Percentiles rank a stretch among this genome's conserved stretches.
phyloP scores from a whole-genome alignment of 1,139 yeast species.

The Saccharomyces hybrid region DNA sequence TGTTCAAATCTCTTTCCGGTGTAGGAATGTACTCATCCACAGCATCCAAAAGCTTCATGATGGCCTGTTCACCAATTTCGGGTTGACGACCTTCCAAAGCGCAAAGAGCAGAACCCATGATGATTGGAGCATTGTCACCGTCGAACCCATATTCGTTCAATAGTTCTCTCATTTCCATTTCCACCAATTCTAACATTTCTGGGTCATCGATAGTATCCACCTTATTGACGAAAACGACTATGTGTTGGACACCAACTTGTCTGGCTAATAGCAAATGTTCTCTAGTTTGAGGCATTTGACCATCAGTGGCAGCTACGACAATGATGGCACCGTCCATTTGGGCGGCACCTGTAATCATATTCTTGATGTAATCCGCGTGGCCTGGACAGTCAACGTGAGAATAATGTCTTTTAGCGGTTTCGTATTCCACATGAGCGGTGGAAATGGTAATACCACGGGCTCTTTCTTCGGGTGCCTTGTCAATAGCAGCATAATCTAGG shows the following conservation, averaged over 20 bases:
- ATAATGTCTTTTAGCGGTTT: conserved; percentile 85
- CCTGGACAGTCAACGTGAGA: conserved; percentile 99
- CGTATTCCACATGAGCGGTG: conserved; percentile 94
- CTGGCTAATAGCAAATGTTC: conserved; percentile 97
- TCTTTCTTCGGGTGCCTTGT: conserved; percentile 98
- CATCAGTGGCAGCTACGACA: conserved; percentile 98
- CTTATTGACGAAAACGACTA: conserved; percentile 96
- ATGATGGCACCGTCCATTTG: conserved; percentile 99
- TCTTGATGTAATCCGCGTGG: conserved; percentile 97
- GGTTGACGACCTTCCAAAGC: conserved; percentile 85
- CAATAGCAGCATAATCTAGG: conserved; percentile 88
- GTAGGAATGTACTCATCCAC: conserved; percentile 94
- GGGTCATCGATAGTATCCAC: conserved; percentile 97
- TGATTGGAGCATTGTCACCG: conserved; percentile 95
- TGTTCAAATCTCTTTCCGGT: conserved; percentile 90
- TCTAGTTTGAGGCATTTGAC: conserved; percentile 99
- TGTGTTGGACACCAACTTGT: conserved; percentile 97
- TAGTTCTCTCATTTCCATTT: conserved; percentile 99
- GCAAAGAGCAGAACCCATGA: conserved; percentile 98
- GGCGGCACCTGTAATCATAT: conserved; percentile 99
- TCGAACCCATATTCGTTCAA: conserved; percentile 87
- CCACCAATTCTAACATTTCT: conserved; percentile 98
- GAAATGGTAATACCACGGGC: conserved; percentile 99
- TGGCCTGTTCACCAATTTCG: conserved; percentile 86
- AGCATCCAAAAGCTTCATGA: conserved; percentile 77